A percentile compares a stretch with the other conserved stretches of the same genome.
Conservation (phyloP, 2,329 filamentous ascomycete species). For the Apiospora saccharicola region DNA sequence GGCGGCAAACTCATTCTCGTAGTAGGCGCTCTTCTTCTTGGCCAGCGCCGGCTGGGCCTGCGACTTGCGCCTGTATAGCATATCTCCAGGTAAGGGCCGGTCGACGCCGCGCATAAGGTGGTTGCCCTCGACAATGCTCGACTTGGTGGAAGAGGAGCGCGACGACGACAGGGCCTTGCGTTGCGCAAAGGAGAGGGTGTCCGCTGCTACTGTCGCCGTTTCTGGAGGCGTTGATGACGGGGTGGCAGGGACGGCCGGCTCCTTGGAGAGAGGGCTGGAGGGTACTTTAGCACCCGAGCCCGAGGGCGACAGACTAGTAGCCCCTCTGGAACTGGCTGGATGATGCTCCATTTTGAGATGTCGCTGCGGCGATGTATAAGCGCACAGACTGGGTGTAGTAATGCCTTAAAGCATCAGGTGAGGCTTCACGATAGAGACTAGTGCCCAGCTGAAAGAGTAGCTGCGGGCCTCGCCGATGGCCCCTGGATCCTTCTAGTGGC, state of each 20-base stretch:
- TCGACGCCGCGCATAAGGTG: conserved; percentile 49
- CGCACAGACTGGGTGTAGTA: conserved; percentile 18
- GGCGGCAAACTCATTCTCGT: conserved; percentile 53
- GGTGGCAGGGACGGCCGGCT: conserved; percentile 24
- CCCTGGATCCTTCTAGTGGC: conserved; percentile 6
- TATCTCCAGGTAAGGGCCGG: conserved; percentile 49
- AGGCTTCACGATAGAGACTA: conserved; percentile 9
- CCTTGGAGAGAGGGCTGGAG: conserved; percentile 3
- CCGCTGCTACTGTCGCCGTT: neutral
- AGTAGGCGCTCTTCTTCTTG: conserved; percentile 52
- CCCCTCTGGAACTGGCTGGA: conserved; percentile 6
- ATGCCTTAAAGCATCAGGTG: conserved; percentile 12
- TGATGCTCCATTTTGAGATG: conserved; percentile 11
- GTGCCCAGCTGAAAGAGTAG: conserved; percentile 21
- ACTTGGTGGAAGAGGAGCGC: conserved; percentile 33
- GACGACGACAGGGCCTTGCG: conserved; percentile 38
- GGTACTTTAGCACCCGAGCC: conserved; percentile 14
- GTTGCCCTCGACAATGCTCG: conserved; percentile 45
- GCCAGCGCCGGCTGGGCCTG: conserved; percentile 43
- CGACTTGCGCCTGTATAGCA: conserved; percentile 40
- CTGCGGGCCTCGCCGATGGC: conserved; percentile 20
- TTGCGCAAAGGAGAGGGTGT: conserved; percentile 42
- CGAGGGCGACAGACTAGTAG: neutral
- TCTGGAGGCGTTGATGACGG: conserved; percentile 29
- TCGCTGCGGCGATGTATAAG: neutral